phyloP scores from a whole-genome alignment of 2,329 filamentous ascomycete genomes.

The Exophiala viscosa region DNA sequence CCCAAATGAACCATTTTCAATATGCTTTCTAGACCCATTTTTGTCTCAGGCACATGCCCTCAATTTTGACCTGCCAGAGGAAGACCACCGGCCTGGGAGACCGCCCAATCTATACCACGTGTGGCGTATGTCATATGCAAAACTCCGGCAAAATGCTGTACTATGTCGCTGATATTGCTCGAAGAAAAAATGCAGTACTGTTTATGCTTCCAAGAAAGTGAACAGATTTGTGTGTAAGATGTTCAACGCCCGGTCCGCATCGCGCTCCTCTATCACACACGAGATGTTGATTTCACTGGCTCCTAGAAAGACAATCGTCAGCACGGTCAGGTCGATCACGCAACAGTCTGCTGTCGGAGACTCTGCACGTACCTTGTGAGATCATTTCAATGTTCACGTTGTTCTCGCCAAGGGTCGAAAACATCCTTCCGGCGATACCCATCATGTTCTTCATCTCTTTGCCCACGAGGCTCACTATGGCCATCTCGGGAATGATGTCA shows the following conservation, averaged over 20 bases:
- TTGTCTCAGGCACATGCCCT: conserved; percentile 1
- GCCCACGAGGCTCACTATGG: conserved; percentile 89
- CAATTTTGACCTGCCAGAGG: not conserved
- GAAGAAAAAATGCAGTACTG: conserved; percentile 1
- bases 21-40: not conserved
- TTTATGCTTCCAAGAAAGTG: conserved; percentile 74
- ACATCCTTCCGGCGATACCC: conserved; percentile 90
- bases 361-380: conserved; percentile 69
- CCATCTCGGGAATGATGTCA: conserved; percentile 86
- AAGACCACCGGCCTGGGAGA: not conserved
- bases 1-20: not conserved
- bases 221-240: conserved; percentile 96
- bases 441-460: conserved; percentile 98
- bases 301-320: conserved; percentile 50
- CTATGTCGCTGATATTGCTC: conserved; percentile 16
- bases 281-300: conserved; percentile 99
- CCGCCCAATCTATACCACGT: conserved; percentile 2
- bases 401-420: conserved; percentile 87
- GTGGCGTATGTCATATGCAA: conserved; percentile 4
- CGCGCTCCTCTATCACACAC: conserved; percentile 87
- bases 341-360: not conserved
- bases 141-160: conserved; percentile 11
- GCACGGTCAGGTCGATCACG: conserved; percentile 1
- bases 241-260: conserved; percentile 90
- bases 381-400: conserved; percentile 99